Evolutionary conservation across 257 asterid species (phyloP).

Genomic region (Capsicum baccatum): DNA sequence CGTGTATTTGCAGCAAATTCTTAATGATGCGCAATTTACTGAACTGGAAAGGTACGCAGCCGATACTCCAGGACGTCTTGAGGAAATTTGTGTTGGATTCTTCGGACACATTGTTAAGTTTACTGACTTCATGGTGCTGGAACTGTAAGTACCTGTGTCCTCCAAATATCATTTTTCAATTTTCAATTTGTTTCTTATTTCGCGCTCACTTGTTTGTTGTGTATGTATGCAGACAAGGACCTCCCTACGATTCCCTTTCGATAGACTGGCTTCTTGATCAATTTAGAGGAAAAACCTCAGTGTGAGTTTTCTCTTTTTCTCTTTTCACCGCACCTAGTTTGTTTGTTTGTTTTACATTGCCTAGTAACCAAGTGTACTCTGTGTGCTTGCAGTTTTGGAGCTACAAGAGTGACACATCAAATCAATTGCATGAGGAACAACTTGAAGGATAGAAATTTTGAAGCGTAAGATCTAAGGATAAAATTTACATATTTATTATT

Average conservation of each 20-base stretch:
- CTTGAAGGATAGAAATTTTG: background rate
- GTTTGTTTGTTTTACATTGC: background rate
- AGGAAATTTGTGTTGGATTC: background rate
- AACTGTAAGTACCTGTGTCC: background rate
- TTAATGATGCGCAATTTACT: background rate
- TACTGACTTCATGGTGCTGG: background rate
- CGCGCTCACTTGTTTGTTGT: background rate
- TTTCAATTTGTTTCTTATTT: background rate
- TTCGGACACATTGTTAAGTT: background rate
- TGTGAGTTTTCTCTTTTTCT: background rate
- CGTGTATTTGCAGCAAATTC: background rate
- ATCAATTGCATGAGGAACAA: background rate
- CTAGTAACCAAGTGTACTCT: background rate
- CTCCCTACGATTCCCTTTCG: background rate
- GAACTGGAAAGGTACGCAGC: background rate
- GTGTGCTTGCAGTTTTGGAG: slow-evolving; percentile 5
- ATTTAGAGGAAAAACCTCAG: background rate
- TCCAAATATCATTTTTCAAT: background rate
- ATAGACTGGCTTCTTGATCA: background rate
- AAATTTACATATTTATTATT: background rate
- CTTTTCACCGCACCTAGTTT: background rate
- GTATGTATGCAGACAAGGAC: background rate
- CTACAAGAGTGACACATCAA: background rate
- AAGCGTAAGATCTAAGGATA: background rate
- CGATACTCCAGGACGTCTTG: background rate